These are phyloP conservation scores for Microbotryum lychnidis-dioicae DNA, from an alignment of 1,284 basidiomycete species.

Conservation along the genomic window DNA sequence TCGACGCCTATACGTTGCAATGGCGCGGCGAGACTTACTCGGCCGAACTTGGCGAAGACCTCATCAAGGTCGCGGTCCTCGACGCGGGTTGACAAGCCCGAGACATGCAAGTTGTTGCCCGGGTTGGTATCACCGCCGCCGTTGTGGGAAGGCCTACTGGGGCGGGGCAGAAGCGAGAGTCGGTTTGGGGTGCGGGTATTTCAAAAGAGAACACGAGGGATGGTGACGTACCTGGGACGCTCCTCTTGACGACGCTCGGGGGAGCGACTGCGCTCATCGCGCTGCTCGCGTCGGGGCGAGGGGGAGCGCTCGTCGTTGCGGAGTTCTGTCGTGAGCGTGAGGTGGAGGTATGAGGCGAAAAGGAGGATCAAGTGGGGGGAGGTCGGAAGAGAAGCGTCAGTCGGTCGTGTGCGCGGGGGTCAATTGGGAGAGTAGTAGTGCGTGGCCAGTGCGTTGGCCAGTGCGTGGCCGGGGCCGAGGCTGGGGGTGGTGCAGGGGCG, in stretches of 20 bases:
- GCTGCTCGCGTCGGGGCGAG: conserved; percentile 16
- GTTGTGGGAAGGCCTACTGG: neutral
- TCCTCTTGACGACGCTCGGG: conserved; percentile 20
- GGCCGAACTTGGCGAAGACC: conserved; percentile 77
- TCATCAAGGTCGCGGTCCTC: conserved; percentile 81
- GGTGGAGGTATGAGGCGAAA: conserved; percentile 1
- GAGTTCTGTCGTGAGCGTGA: conserved; percentile 14
- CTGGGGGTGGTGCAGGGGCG: too few species aligned
- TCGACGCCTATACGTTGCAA: neutral
- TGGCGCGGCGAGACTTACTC: conserved; percentile 51
- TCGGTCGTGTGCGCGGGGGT: neutral
- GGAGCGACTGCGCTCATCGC: conserved; percentile 15
- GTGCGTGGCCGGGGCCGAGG: too few species aligned
- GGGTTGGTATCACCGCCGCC: conserved; percentile 51
- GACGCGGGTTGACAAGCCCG: conserved; percentile 68
- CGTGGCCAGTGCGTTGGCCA: too few species aligned
- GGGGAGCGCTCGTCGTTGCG: conserved; percentile 16
- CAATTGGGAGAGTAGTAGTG: neutral
- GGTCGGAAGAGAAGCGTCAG: conserved; percentile 1
- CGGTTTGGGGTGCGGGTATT: neutral
- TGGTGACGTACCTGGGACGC: conserved; percentile 9
- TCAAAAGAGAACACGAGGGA: neutral
- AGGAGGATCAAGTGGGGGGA: conserved; percentile 6
- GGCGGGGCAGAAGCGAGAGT: neutral
- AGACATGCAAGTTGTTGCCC: conserved; percentile 95